Base-by-base conservation (phyloP, 192 early-diverging fungal genomes). In the Backusella psychrophila region DNA sequence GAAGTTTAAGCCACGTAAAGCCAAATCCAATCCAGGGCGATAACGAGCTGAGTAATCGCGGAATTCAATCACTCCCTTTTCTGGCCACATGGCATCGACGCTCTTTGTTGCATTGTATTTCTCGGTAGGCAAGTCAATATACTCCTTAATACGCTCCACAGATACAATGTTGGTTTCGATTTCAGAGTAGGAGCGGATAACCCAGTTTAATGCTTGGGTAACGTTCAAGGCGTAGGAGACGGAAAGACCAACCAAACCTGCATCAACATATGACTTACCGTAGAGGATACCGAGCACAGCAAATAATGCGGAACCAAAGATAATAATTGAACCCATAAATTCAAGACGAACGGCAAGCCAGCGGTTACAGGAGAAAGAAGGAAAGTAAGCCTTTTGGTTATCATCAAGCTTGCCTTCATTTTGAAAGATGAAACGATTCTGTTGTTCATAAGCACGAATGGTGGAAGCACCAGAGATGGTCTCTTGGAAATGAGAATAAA, bases 181-280 rank as follows among this genome's bases (percentile, higher is more conserved):
- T 79, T 97, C 94, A 72, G 93, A 94, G 66, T 90, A 94, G 71
- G 93, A 91, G n/a, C 96, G 89, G 14, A 98, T 91, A 82, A 93
- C 90, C 96, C 93, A 96, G 79, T 95, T 94, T 34, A 98, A 80
- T 35, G 93, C 90, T 78, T 95, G 91, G 1, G 96, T 95, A 41
- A 95, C 88, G 34, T 86, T 85, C 2, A 92, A 80, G n/a, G 94
- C 85, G 74, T 94, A 95, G 4, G 88, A 89, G 15, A 93, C 85
- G 12, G 88, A 74, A 12, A 86, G 67, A 86, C 73, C 93, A 17
- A 91, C 90, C 70, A 91, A 77, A 6, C 94, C 93, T 8, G 93
- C 91, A 78, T 95, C 90, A 59, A 90, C 83, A n/a, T 56, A 41
- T 1, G 36, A 52, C 69, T 79, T 56, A 56, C 89, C 88, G 14